phyloP scores from a whole-genome alignment of 2,329 filamentous ascomycete species.

The Alternaria conjuncta region DNA sequence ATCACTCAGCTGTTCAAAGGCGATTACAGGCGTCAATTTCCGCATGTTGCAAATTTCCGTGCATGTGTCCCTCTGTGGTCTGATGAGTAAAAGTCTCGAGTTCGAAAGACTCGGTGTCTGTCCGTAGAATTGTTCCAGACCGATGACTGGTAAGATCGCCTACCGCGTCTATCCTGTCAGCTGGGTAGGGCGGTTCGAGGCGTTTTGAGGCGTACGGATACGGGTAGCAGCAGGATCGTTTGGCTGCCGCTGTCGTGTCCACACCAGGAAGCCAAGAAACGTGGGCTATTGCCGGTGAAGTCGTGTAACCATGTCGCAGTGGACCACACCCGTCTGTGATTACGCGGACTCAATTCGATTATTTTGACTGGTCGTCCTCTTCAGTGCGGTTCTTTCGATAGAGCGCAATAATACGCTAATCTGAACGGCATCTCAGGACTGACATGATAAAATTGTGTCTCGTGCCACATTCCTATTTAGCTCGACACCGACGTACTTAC shows the following conservation, averaged over 20 bases:
- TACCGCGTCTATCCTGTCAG: conserved; percentile 12
- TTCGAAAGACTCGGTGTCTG: neutral
- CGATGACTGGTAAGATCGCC: conserved; percentile 1
- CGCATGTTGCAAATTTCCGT: neutral
- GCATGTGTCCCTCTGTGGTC: neutral
- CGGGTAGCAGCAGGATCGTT: conserved; percentile 16
- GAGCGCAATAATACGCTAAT: conserved; percentile 11
- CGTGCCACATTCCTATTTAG: conserved; percentile 1
- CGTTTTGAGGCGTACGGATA: conserved; percentile 2
- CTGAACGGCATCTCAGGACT: neutral
- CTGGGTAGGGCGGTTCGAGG: neutral
- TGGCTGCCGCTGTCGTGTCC: conserved; percentile 5
- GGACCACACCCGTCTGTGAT: neutral
- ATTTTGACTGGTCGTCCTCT: neutral
- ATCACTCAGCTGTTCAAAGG: neutral
- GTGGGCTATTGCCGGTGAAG: conserved; percentile 12
- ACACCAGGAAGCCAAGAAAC: conserved; percentile 15
- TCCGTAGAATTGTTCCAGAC: neutral
- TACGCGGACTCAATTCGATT: conserved; percentile 1
- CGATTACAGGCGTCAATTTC: neutral
- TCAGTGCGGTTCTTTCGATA: neutral
- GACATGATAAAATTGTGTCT: neutral
- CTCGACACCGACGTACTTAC: neutral
- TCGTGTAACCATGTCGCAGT: conserved; percentile 14
- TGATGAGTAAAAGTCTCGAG: neutral